phyloP scores from a whole-genome alignment of 768 basidiomycete species.

The Porpolomopsis calyptriformis region DNA sequence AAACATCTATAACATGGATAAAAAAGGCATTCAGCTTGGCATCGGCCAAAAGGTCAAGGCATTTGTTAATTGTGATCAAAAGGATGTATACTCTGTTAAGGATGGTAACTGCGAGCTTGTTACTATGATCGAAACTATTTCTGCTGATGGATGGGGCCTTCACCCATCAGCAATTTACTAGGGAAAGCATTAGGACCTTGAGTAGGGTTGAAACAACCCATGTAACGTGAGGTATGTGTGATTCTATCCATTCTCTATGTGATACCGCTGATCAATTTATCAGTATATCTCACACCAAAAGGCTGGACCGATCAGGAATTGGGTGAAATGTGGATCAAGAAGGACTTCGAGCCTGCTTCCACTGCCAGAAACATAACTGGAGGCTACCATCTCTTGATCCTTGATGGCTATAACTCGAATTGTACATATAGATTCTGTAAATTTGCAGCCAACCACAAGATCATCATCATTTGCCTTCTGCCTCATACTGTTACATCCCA shows the following conservation, averaged over 20 bases:
- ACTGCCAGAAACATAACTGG: not conserved
- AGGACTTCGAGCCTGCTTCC: conserved; percentile 15
- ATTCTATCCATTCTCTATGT: not conserved
- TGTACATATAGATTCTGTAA: not conserved
- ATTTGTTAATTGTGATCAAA: conserved; percentile 15
- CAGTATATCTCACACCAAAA: conserved; percentile 15
- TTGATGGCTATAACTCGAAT: not conserved
- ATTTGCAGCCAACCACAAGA: not conserved
- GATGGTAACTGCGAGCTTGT: conserved; percentile 29
- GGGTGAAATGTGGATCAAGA: conserved; percentile 14
- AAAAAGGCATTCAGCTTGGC: conserved; percentile 22
- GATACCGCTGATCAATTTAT: not conserved
- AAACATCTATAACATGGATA: conserved; percentile 25
- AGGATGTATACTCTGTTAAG: conserved; percentile 13
- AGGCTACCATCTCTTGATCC: not conserved
- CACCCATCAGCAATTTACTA: conserved; percentile 6
- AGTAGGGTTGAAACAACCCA: conserved; percentile 11
- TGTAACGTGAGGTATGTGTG: no score
- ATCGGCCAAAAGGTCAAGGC: conserved; percentile 10
- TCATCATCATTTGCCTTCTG: not conserved
- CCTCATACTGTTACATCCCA: no score
- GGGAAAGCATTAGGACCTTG: conserved; percentile 7
- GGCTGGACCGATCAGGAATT: conserved; percentile 21
- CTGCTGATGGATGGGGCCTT: conserved; percentile 22
- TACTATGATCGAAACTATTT: conserved; percentile 31